Evolutionary conservation across 805 yeast genomes (phyloP).

Genomic region (Candida khao-thaluensis): DNA sequence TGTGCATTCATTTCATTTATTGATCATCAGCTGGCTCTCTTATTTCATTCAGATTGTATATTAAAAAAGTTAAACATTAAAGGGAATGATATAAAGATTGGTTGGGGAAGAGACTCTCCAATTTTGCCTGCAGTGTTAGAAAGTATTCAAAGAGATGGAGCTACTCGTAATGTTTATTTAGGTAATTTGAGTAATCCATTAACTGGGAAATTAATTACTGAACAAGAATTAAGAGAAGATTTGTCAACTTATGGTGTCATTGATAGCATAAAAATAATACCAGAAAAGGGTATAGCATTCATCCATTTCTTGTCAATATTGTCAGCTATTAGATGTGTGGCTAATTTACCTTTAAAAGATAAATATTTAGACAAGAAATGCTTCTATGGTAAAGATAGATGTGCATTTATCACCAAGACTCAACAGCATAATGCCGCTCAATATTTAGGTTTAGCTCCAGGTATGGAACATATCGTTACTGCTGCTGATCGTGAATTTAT

Average conservation of each 20-base stretch:
- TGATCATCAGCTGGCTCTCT: conserved; percentile 82
- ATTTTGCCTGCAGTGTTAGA: conserved; percentile 72
- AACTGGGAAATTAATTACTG: conserved; percentile 48
- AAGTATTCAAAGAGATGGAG: conserved; percentile 80
- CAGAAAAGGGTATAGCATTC: conserved; percentile 83
- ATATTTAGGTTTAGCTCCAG: conserved; percentile 87
- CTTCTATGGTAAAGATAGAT: conserved; percentile 90
- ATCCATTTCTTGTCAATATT: conserved; percentile 85
- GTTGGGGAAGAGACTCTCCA: conserved; percentile 87
- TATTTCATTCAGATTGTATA: conserved; percentile 92
- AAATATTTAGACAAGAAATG: conserved; percentile 77
- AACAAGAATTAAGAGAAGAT: conserved; percentile 64
- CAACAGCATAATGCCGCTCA: conserved; percentile 98
- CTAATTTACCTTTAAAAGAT: conserved; percentile 62
- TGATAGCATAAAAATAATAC: conserved; percentile 77
- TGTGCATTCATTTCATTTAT: conserved; percentile 90
- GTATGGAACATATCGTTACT: conserved; percentile 76
- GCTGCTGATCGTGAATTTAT: conserved; percentile 63
- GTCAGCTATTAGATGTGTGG: conserved; percentile 84
- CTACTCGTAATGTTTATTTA: conserved; percentile 90
- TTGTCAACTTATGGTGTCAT: conserved; percentile 75
- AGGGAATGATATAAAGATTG: conserved; percentile 79
- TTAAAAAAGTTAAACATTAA: conserved; percentile 77
- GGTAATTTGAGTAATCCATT: conserved; percentile 71
- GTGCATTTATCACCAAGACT: conserved; percentile 90